Percentiles rank a stretch among this genome's conserved stretches.
Conservation (phyloP, 306 rosid species). For the Morella rubra region DNA sequence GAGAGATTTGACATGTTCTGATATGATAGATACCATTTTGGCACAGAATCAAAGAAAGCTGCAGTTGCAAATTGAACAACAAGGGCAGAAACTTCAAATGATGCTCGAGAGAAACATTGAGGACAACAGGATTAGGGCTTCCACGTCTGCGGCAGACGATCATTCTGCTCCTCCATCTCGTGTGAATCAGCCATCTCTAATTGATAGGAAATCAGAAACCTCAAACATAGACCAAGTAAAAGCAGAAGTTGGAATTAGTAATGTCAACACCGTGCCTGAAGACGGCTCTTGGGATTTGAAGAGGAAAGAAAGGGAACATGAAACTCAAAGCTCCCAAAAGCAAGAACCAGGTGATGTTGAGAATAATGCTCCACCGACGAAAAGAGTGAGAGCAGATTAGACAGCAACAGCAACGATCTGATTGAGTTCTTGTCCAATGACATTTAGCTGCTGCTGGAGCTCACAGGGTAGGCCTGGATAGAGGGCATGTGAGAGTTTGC, state of each 20-base stretch:
- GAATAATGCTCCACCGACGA: conserved; percentile 40
- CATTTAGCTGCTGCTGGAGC: conserved; percentile 19
- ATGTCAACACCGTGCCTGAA: conserved; percentile 16
- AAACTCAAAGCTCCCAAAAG: conserved; percentile 30
- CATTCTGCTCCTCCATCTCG: conserved; percentile 33
- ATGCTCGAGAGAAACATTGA: conserved; percentile 75
- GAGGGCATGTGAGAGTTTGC: not conserved
- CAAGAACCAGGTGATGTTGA: conserved; percentile 27
- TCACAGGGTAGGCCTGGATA: conserved; percentile 16
- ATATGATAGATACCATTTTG: conserved; percentile 22
- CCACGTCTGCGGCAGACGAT: conserved; percentile 38
- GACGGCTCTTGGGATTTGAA: conserved; percentile 38
- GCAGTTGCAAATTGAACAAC: conserved; percentile 86
- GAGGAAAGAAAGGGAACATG: conserved; percentile 38
- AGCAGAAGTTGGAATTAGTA: conserved; percentile 22
- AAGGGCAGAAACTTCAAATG: conserved; percentile 72
- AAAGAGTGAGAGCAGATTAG: conserved; percentile 55
- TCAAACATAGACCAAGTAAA: conserved; percentile 24
- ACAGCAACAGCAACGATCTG: not conserved
- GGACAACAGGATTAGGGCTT: conserved; percentile 44
- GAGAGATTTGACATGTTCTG: conserved; percentile 23
- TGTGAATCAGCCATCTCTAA: conserved; percentile 16
- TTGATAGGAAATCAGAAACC: conserved; percentile 28
- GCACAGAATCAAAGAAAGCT: conserved; percentile 77
- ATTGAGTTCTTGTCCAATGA: not conserved